Percentiles rank a stretch among this genome's conserved stretches.
Conservation (phyloP, 495 filamentous ascomycete species). For the Lasiosphaeris hirsuta region DNA sequence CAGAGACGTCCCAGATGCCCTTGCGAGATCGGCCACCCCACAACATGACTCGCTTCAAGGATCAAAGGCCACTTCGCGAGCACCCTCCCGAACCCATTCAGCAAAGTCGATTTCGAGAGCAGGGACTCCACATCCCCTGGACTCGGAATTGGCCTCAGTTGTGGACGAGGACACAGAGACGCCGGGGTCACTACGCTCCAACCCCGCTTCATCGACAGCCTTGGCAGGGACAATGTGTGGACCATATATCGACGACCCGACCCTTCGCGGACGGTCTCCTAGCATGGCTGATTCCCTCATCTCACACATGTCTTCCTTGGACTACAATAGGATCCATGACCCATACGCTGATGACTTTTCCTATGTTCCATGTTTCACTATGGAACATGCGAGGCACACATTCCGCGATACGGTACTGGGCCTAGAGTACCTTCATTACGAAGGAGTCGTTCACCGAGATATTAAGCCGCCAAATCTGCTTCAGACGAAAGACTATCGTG, state of each 20-base stretch:
- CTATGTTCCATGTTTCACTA: constrained; percentile 86
- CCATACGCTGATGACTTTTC: constrained; percentile 77
- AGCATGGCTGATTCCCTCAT: constrained; percentile 60
- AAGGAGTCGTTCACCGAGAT: constrained; percentile 95
- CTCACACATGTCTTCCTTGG: constrained; percentile 57
- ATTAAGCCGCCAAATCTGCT: constrained; percentile 99
- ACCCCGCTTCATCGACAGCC: constrained; percentile 51
- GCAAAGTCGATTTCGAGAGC: constrained; percentile 42
- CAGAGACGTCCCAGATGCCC: constrained; percentile 24
- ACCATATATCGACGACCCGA: constrained; percentile 57
- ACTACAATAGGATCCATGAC: constrained; percentile 50
- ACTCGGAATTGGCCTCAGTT: constrained; percentile 37
- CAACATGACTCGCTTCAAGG: constrained; percentile 28
- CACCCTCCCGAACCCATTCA: constrained; percentile 45
- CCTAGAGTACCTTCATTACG: constrained; percentile 92
- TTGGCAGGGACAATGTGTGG: constrained; percentile 77
- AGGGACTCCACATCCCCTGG: constrained; percentile 41
- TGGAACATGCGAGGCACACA: constrained; percentile 76
- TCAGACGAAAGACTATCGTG: constrained; percentile 75
- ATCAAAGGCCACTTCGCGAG: constrained; percentile 42
- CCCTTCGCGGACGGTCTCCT: constrained; percentile 52
- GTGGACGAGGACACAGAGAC: constrained; percentile 43
- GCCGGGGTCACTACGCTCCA: constrained; percentile 40
- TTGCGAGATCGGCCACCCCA: constrained; percentile 15
- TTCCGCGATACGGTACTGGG: constrained; percentile 94